Evolutionary conservation across 2,329 filamentous ascomycete genomes (phyloP).

Genomic region (Talaromyces sp.): DNA sequence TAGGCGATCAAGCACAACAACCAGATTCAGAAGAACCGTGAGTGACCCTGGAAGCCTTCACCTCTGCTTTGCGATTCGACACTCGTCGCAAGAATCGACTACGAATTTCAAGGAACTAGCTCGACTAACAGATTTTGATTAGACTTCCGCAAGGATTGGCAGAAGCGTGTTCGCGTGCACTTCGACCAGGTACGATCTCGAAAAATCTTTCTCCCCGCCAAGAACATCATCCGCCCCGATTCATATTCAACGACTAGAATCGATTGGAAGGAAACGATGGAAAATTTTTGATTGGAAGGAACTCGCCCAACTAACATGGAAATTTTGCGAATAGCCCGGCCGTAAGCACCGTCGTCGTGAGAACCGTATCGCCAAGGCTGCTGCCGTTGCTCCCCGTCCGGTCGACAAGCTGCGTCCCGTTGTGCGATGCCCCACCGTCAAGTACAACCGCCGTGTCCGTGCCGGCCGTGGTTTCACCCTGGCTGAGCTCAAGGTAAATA

Average conservation of each 20-base stretch:
- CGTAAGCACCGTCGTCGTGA: constrained; percentile 92
- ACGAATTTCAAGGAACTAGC: constrained; percentile 20
- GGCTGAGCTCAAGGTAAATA: constrained; percentile 90
- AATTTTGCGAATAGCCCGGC: constrained; percentile 70
- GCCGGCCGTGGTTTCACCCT: constrained; percentile 97
- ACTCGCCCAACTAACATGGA: constrained; percentile 36
- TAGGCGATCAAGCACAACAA: constrained; percentile 99
- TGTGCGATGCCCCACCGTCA: constrained; percentile 96
- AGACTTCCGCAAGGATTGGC: constrained; percentile 99
- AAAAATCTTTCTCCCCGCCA: constrained; percentile 8
- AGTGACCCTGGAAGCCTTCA: constrained; percentile 41
- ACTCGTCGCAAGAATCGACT: constrained; percentile 2
- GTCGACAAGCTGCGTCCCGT: constrained; percentile 96
- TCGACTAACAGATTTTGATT: constrained; percentile 36
- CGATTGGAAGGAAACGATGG: constrained; percentile 15
- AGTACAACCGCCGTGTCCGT: constrained; percentile 98
- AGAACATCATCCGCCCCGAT: constrained; percentile 12
- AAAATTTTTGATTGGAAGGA: constrained; percentile 18
- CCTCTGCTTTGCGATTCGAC: neutral
- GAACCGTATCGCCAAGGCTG: constrained; percentile 92
- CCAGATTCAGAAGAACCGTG: constrained; percentile 95
- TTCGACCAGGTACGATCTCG: constrained; percentile 92
- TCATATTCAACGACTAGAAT: constrained; percentile 18
- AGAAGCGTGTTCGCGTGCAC: constrained; percentile 97
- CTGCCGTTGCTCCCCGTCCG: constrained; percentile 90